Base-by-base conservation (phyloP, 495 filamentous ascomycete species). In the Penicillium flavigenum region DNA sequence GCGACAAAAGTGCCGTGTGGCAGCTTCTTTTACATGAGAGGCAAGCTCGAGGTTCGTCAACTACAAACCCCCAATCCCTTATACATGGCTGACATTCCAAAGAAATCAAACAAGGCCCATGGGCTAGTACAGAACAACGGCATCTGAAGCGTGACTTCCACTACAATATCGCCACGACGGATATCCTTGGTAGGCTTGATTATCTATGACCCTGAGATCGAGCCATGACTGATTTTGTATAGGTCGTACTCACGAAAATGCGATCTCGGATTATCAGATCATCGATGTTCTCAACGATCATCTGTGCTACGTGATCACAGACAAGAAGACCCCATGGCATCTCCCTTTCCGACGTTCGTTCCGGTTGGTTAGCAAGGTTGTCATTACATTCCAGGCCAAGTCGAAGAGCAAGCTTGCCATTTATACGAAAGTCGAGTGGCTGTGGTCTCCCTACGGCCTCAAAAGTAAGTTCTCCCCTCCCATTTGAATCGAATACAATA, bases 211-310 rank as follows among this genome's bases (percentile, higher is more conserved):
- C 20, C 51, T 32, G 16, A 22, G 14, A 19, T 9, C 20, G 11
- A n/a, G 45, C 12, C 50, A 36, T 59, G 9, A 54, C 56, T 61
- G 36, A 63, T 47, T 53, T 32, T 24, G n/a, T 41, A 29, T 57
- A 80, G 79, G 77, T 44, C 72, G 63, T 12, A 79, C 78, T 51
- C 73, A 81, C 47, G 78, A 78, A 58, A 81, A 84, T 17, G 60
- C 51, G 9, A 83, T 96, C 36, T 79, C 82, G 3, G 94, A 98
- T 72, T 85, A 88, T 61, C 94, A 98, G 67, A 84, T 88, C 58
- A 91, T 98, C 55, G 94, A 98, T 53, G 81, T 96, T 20, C 83
- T 89, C 63, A 96, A 92, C 71, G 95, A 98, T 60, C 93, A 98
- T 68, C 80, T 98, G 44, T 96, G 92, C 69, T 98, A 98, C 70